These are phyloP conservation scores for Anastatica hierochuntica DNA, from an alignment of 345 rosid species.

Conservation along the genomic window DNA sequence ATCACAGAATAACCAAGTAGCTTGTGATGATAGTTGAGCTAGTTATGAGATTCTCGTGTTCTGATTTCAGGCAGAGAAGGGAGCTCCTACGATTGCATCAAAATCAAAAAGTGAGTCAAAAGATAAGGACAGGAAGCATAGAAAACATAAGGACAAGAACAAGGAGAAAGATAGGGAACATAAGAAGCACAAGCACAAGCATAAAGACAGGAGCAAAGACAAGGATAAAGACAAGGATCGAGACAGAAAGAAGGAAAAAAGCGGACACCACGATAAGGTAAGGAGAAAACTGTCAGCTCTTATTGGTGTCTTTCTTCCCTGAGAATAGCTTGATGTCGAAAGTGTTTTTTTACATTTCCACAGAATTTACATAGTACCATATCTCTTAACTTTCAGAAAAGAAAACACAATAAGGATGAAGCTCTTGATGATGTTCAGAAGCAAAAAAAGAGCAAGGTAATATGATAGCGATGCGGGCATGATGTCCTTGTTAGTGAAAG, in stretches of 20 bases:
- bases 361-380: not conserved
- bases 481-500: no score
- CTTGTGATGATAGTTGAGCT: not conserved
- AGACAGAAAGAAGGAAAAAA: conserved; percentile 71
- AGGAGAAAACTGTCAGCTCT: conserved; percentile 16
- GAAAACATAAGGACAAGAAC: conserved; percentile 65
- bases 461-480: no score
- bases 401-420: conserved; percentile 76
- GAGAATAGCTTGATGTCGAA: not conserved
- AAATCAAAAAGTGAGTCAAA: conserved; percentile 61
- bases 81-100: conserved; percentile 58
- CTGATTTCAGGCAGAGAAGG: conserved; percentile 54
- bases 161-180: conserved; percentile 83
- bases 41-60: not conserved
- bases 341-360: not conserved
- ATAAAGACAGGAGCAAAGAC: conserved; percentile 72
- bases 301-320: conserved; percentile 5
- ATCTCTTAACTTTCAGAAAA: conserved; percentile 49
- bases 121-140: conserved; percentile 82
- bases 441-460: conserved; percentile 92
- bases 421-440: conserved; percentile 58
- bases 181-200: conserved; percentile 82
- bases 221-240: conserved; percentile 64
- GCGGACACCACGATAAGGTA: conserved; percentile 73
- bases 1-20: not conserved